These are phyloP conservation scores for Lipomyces starkeyi DNA, from an alignment of 805 yeast species.

Conservation along the genomic window DNA sequence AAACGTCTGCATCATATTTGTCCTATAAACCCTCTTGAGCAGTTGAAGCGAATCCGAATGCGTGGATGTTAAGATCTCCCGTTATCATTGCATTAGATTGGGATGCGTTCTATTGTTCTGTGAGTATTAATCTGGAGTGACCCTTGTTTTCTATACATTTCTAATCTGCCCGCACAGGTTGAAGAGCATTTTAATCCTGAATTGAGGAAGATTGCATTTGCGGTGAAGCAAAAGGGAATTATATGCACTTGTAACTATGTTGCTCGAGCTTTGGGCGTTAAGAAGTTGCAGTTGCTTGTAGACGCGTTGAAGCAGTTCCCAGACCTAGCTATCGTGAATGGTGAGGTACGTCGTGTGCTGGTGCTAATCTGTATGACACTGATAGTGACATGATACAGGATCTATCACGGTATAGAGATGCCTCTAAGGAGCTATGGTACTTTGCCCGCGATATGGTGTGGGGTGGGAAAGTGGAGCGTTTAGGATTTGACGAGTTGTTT, in stretches of 20 bases:
- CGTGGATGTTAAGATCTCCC: constrained; percentile 2
- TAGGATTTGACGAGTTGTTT: constrained; percentile 26
- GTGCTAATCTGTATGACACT: neutral
- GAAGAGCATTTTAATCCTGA: constrained; percentile 23
- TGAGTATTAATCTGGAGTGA: neutral
- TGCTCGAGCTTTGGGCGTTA: constrained; percentile 21
- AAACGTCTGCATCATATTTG: too few species aligned
- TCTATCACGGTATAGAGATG: constrained; percentile 21
- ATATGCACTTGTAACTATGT: constrained; percentile 28
- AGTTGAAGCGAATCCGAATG: neutral
- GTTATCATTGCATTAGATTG: constrained; percentile 22
- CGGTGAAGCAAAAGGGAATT: constrained; percentile 23
- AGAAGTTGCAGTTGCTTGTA: constrained; percentile 13
- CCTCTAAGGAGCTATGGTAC: constrained; percentile 21
- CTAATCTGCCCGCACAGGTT: constrained; percentile 14
- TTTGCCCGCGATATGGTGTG: constrained; percentile 11
- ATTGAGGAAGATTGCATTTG: constrained; percentile 23
- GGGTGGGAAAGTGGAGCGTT: constrained; percentile 20
- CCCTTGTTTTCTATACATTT: neutral
- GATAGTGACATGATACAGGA: constrained; percentile 12
- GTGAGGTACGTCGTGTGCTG: constrained; percentile 16
- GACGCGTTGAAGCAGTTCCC: constrained; percentile 23
- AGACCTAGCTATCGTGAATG: constrained; percentile 19
- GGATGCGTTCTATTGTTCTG: constrained; percentile 29
- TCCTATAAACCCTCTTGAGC: too few species aligned